Evolutionary conservation across 2,329 filamentous ascomycete species (phyloP), one percentile per base, ranked within the genome.

Genomic region (Colletotrichum caudatum): DNA sequence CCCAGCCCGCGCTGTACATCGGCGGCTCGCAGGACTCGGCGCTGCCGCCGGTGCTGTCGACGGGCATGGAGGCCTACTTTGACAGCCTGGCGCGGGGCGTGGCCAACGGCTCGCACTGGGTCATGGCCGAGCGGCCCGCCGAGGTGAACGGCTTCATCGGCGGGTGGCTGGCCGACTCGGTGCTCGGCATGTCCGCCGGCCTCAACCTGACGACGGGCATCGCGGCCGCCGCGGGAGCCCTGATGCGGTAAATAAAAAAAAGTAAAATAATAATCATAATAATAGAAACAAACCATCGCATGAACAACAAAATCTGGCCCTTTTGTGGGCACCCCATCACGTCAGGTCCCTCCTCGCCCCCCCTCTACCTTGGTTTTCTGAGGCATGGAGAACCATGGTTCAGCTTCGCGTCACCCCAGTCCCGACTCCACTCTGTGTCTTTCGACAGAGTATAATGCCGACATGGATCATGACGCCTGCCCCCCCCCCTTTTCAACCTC

Each of bases 21-120:
- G 86, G 88, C 73, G 93, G 92, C 0, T 86, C 85, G 39, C 84
- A 84, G 59, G 94, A 97, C 78, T 76, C 76, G 0, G 91, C 93
- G 1, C 82, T 96, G 71, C 91, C 89, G 60, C 89, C 91, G 0
- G 82, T 85, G 33, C 86, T 96, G 86, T 86, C 90, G 2, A 82
- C 81, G n/a, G 86, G 86, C 0, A 95, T 95, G 92, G 88, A 89
- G 37, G 83, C 84, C 69, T 83, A 83, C 69, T 87, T 94, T 64
- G 86, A 89, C 2, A 86, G 87, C 44, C 79, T 94, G 76, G 90
- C 87, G 8, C 84, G 85, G 73, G 84, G 83, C 29, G 87, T 91
- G 77, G 89, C 94, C 8, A 46, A 89, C 33, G 86, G 90, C 0
- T 84, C 85, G 20, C 94, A 97, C 80, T 97, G 94, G 93, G 91